These are phyloP conservation scores for Sarocladiaceae sp. DNA, from an alignment of 2,329 filamentous ascomycete genomes.

Conservation along the genomic window DNA sequence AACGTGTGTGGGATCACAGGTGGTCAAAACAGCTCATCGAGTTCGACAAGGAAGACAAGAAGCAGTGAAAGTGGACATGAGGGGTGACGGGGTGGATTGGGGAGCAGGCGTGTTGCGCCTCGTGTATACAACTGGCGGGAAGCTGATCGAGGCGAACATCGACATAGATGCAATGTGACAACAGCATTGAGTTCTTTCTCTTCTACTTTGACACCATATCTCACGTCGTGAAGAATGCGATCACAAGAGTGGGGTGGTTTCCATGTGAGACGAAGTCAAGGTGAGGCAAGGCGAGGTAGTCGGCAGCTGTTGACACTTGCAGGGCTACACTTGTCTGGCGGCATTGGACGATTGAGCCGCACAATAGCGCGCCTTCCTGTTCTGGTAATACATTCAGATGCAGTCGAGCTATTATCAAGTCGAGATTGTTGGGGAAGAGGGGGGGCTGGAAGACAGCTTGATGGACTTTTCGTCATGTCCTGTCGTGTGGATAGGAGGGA, in stretches of 20 bases:
- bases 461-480: too few species aligned
- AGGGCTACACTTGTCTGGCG: too few species aligned
- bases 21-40: conserved; percentile 40
- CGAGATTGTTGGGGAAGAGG: too few species aligned
- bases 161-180: conserved; percentile 8
- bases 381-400: too few species aligned
- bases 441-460: too few species aligned
- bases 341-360: not conserved
- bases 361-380: not conserved
- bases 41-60: conserved; percentile 37
- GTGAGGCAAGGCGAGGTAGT: too few species aligned
- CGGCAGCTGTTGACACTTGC: not conserved
- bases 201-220: too few species aligned
- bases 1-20: too few species aligned
- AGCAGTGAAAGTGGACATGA: conserved; percentile 22
- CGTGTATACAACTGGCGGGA: conserved; percentile 5
- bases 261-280: too few species aligned
- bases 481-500: too few species aligned
- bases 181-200: conserved; percentile 3
- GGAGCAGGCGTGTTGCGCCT: conserved; percentile 5
- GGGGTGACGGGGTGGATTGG: conserved; percentile 22
- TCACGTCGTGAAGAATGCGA: not conserved
- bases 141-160: not conserved
- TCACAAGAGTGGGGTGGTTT: too few species aligned
- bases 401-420: too few species aligned